Evolutionary conservation across 2,329 filamentous ascomycete species (phyloP).

Genomic region (Harringtonia aguacate): DNA sequence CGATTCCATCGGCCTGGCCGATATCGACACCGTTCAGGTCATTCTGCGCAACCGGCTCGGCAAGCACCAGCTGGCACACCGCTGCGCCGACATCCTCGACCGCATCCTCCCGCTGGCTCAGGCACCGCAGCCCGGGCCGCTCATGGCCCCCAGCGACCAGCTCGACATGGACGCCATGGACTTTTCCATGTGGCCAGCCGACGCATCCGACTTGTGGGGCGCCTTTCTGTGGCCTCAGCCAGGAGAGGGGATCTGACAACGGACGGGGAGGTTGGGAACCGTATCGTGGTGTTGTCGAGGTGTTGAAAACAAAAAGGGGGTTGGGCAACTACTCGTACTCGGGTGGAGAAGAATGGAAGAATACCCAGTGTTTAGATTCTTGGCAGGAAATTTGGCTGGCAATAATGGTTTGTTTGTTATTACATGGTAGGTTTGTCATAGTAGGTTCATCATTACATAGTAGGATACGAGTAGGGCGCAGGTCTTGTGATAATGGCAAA

Average conservation of each 20-base stretch:
- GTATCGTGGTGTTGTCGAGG: too few species aligned
- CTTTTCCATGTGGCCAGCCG: slow-evolving; percentile 3
- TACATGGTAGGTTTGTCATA: too few species aligned
- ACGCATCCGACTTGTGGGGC: slow-evolving; percentile 2
- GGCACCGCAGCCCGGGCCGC: neutral
- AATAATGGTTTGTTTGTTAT: too few species aligned
- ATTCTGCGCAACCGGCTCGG: neutral
- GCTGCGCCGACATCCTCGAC: slow-evolving; percentile 4
- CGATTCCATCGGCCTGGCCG: neutral
- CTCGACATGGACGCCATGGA: neutral
- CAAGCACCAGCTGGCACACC: neutral
- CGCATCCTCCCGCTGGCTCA: neutral
- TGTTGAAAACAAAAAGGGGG: too few species aligned
- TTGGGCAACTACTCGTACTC: neutral
- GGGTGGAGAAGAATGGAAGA: too few species aligned
- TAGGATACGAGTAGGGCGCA: too few species aligned
- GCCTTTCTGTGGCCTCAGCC: slow-evolving; percentile 1
- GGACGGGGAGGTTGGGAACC: too few species aligned
- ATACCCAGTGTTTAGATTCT: too few species aligned
- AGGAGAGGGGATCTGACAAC: neutral
- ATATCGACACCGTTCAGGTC: neutral
- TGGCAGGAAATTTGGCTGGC: too few species aligned
- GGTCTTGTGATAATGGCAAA: too few species aligned
- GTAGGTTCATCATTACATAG: too few species aligned
- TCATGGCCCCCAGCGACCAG: neutral